phyloP scores from a whole-genome alignment of 2,329 filamentous ascomycete genomes.

The Xylaria sp. region DNA sequence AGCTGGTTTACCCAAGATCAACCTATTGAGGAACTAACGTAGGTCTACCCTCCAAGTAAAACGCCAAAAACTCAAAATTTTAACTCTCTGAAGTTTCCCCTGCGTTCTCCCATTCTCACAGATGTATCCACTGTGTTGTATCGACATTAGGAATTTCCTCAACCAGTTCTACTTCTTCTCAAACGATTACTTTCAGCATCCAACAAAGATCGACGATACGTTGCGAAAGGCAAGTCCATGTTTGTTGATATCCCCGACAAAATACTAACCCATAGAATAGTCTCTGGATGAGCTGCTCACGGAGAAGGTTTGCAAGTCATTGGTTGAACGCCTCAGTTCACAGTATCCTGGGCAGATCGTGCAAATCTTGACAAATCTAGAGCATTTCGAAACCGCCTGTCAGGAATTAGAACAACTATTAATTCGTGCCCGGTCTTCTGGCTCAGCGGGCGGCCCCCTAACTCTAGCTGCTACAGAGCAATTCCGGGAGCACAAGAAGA shows the following conservation, averaged over 20 bases:
- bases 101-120: slow-evolving; percentile 97
- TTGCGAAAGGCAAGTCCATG: slow-evolving; percentile 71
- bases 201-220: slow-evolving; percentile 89
- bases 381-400: slow-evolving; percentile 95
- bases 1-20: slow-evolving; percentile 95
- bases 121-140: slow-evolving; percentile 98
- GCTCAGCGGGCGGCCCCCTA: slow-evolving; percentile 81
- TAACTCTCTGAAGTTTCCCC: slow-evolving; percentile 71
- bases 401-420: slow-evolving; percentile 87
- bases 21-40: slow-evolving; percentile 77
- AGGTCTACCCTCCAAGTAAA: slow-evolving; percentile 49
- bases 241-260: slow-evolving; percentile 24
- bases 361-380: slow-evolving; percentile 96
- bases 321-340: slow-evolving; percentile 87
- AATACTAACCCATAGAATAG: slow-evolving; percentile 53
- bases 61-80: slow-evolving; percentile 58
- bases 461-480: slow-evolving; percentile 83
- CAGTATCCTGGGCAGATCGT: slow-evolving; percentile 98
- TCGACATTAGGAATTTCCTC: slow-evolving; percentile 95
- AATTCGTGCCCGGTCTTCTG: slow-evolving; percentile 83
- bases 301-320: slow-evolving; percentile 87
- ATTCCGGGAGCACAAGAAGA: slow-evolving; percentile 92
- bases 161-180: slow-evolving; percentile 99
- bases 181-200: slow-evolving; percentile 93
- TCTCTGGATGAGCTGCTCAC: slow-evolving; percentile 95